Evolutionary conservation across 1,284 basidiomycete species (phyloP).

Genomic region (Fomitiporia mediterranea): DNA sequence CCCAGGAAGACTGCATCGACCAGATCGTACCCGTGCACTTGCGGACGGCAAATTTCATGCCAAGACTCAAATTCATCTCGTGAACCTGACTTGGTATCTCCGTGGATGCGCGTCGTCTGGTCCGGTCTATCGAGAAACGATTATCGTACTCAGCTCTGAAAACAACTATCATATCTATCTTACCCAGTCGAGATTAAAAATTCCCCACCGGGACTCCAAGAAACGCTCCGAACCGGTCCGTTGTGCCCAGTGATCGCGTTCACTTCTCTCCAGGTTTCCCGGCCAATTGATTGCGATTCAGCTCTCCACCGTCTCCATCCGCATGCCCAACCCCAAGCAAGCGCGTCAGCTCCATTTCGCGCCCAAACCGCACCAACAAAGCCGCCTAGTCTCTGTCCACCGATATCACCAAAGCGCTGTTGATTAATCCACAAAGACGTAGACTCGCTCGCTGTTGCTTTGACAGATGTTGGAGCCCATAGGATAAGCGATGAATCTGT

Average conservation of each 20-base stretch:
- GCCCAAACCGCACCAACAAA: constrained; percentile 88
- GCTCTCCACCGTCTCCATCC: constrained; percentile 84
- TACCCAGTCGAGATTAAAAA: constrained; percentile 85
- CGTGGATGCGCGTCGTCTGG: constrained; percentile 88
- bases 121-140: constrained; percentile 52
- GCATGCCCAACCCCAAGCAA: constrained; percentile 90
- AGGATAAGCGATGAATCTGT: constrained; percentile 90
- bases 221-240: constrained; percentile 70
- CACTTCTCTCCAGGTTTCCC: constrained; percentile 61
- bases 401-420: constrained; percentile 89
- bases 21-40: constrained; percentile 93
- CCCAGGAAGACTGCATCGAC: constrained; percentile 76
- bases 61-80: constrained; percentile 40
- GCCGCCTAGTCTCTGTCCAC: constrained; percentile 81
- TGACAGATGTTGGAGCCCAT: constrained; percentile 73
- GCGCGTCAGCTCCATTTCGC: constrained; percentile 49
- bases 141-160: neutral
- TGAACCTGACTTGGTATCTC: constrained; percentile 34
- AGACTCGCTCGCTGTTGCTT: constrained; percentile 35
- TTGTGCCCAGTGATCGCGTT: constrained; percentile 81
- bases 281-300: constrained; percentile 14
- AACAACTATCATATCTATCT: constrained; percentile 11
- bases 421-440: constrained; percentile 83
- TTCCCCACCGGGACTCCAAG: constrained; percentile 81
- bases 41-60: constrained; percentile 88